Evolutionary conservation across 495 filamentous ascomycete species (phyloP), one percentile per base, ranked within the genome.

Genomic region (Coniosporium apollinis): DNA sequence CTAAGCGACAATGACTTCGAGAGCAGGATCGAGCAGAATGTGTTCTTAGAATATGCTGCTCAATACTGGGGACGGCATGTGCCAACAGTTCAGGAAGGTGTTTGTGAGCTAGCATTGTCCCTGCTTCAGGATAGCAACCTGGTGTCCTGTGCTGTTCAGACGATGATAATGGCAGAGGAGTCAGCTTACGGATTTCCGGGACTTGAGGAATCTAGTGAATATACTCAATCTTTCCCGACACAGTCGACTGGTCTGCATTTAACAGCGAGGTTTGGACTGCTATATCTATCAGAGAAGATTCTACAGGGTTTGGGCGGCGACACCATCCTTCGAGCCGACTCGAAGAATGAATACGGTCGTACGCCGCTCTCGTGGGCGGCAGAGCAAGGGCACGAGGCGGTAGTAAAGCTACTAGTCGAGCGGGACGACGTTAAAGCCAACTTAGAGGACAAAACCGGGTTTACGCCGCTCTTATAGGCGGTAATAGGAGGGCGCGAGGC

Each of bases 11-110:
- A 43, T 32, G 51, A 46, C 13, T 48, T 60, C 17, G 26, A 52
- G 34, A 14, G 28, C 4, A 45, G 55, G 21, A 14, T 60, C 0
- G n/a, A 31, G 19, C 21, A 42, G 28, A 34, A 65, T 42, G 38
- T 21, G 1, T 48, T 71, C 10, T 56, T 55, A 39, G 32, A 54
- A 7, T 71, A 70, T 37, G 56, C 60, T 1, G 42, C 56, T 13
- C 21, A 26, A 11, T 42, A 65, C 35, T 70, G 64, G 67, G 66
- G 58, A 1, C 6, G 58, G 34, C 59, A 67, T 53, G 54, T 55
- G 38, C 39, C 43, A 20, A 13, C 5, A 37, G 40, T 25, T 28
- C 5, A 48, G 53, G 37, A 46, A 11, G 21, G 42, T 9, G 42
- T 43, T 22, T 47, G 11, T 37, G 32, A 39, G 3, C 20, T n/a